Base-by-base conservation (phyloP, 176 grass and related monocot genomes). In the Metroxylon sagu region DNA sequence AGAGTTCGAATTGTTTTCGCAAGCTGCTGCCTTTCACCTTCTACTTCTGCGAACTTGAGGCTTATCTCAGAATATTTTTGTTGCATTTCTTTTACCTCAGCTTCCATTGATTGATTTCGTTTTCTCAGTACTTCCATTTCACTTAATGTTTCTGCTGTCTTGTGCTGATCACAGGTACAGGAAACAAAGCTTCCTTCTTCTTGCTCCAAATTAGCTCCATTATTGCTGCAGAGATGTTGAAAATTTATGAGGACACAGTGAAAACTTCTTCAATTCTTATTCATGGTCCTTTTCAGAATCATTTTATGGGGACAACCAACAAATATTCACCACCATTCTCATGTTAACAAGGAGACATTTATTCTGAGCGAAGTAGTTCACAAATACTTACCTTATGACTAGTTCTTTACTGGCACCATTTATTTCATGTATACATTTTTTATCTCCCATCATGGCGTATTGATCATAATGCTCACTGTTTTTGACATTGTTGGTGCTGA, bases 1-100 rank as follows among this genome's bases (percentile, higher is more conserved):
- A 98, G 84, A 28, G 84, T 72, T 14, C 94, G 81, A 52, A 98
- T 86, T 0, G 73, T 98, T 85, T 93, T 98, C 50, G 93, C 94
- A 1, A 98, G 94, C 67, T 98, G 88, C 60, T 98, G 94, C 72
- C 94, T 77, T 76, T 98, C 94, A 27, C 94, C 94, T 76, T 98
- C 94, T 26, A 98, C 94, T 35, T 98, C 94, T 0, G 94, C 94
- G 16, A 98, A 98, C 64, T 83, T 88, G 65, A 92, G 76, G 73
- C 94, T 98, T 30, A 93, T 80, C 63, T 89, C 88, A 0, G 94
- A 92, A 39, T 98, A 98, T 59, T 84, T 86, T 30, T 83, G 79
- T 4, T 93, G 94, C 74, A 98, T 86, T 54, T 93, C 94, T 67
- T 93, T 98, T 71, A 98, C 52, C 18, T 98, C 88, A 53, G 64